phyloP scores from a whole-genome alignment of 371 early-diverging fungal species.

The Mortierella sp. region DNA sequence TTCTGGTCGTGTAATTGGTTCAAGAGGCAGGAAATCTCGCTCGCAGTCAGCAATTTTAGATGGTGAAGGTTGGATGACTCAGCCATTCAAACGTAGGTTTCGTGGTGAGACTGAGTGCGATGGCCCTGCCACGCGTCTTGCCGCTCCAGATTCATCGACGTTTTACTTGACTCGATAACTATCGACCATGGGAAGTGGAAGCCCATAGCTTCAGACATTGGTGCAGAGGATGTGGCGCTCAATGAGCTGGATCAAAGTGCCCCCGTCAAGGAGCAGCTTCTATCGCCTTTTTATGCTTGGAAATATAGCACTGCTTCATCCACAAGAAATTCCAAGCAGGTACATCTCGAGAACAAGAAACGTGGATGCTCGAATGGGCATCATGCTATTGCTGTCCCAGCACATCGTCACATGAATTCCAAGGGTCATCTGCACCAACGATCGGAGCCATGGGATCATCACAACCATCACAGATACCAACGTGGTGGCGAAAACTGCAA shows the following conservation, averaged over 20 bases:
- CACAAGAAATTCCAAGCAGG: not conserved
- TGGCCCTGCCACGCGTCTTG: too few relatives aligned
- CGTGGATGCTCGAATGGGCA: constrained; percentile 1
- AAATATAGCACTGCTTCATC: not conserved
- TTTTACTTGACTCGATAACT: too few relatives aligned
- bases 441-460: constrained; percentile 8
- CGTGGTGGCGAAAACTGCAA: constrained; percentile 8
- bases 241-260: too few relatives aligned
- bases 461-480: constrained; percentile 18
- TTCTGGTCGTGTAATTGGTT: not conserved
- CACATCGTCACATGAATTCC: not conserved
- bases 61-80: not conserved
- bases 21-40: not conserved
- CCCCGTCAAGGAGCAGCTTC: too few relatives aligned
- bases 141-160: too few relatives aligned
- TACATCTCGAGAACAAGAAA: not conserved
- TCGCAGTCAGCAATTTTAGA: not conserved
- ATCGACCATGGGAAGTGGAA: too few relatives aligned
- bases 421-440: not conserved
- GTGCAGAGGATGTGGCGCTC: too few relatives aligned
- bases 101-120: too few relatives aligned
- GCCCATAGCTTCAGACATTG: too few relatives aligned
- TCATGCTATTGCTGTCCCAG: constrained; percentile 11
- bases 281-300: too few relatives aligned
- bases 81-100: too few relatives aligned